Conservation (phyloP, 768 basidiomycete genomes). For the Leucocoprinus birnbaumii region DNA sequence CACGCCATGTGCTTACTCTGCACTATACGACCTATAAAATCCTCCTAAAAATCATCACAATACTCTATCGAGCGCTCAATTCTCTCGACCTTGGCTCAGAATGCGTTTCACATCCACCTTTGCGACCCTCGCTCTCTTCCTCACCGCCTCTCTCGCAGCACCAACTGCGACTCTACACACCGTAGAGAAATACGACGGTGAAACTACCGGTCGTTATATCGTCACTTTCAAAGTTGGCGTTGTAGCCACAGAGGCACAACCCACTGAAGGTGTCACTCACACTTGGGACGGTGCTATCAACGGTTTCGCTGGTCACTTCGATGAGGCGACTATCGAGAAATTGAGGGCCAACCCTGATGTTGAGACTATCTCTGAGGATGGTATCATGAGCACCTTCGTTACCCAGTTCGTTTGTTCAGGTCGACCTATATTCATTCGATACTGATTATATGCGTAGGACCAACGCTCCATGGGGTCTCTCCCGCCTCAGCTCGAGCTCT, state of each 20-base stretch:
- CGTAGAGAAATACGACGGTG: constrained; percentile 13
- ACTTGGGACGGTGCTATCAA: constrained; percentile 13
- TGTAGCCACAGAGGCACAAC: background rate
- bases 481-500: constrained; percentile 22
- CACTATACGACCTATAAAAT: too few relatives aligned
- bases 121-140: background rate
- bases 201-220: constrained; percentile 12
- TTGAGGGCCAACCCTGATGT: constrained; percentile 22
- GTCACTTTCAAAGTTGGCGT: constrained; percentile 14
- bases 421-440: background rate
- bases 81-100: background rate
- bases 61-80: background rate
- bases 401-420: constrained; percentile 18
- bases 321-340: constrained; percentile 15
- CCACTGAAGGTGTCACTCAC: background rate
- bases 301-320: constrained; percentile 16
- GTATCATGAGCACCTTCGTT: constrained; percentile 20
- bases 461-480: constrained; percentile 33
- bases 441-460: constrained; percentile 14
- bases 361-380: constrained; percentile 23
- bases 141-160: constrained; percentile 6
- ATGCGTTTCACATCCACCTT: constrained; percentile 3
- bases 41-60: background rate
- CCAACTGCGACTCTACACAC: constrained; percentile 6
- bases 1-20: background rate